Conservation (phyloP, 805 yeast species). For the Ogataea salicorniae region DNA sequence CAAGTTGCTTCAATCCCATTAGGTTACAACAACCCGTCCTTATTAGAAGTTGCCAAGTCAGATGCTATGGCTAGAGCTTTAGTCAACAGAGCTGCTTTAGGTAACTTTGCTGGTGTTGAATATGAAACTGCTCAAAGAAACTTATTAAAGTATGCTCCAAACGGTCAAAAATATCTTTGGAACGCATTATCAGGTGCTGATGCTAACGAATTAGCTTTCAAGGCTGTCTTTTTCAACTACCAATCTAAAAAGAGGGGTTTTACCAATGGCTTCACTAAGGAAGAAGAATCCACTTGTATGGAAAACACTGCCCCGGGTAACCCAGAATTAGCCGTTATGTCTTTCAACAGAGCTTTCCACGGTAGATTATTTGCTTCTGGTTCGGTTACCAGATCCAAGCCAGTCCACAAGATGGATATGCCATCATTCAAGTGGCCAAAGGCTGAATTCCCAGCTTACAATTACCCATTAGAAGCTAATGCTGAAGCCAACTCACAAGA, state of each 20-base stretch:
- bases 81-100: constrained; percentile 80
- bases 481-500: constrained; percentile 71
- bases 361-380: constrained; percentile 92
- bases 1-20: constrained; percentile 83
- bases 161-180: constrained; percentile 72
- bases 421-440: constrained; percentile 97
- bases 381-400: constrained; percentile 89
- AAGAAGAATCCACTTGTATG: constrained; percentile 75
- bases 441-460: constrained; percentile 77
- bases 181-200: constrained; percentile 81
- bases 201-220: constrained; percentile 84
- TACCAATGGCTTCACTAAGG: constrained; percentile 51
- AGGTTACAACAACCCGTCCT: constrained; percentile 81
- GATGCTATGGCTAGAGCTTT: constrained; percentile 68
- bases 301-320: constrained; percentile 81
- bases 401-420: constrained; percentile 86
- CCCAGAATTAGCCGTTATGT: constrained; percentile 78
- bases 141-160: constrained; percentile 70
- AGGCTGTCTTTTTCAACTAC: constrained; percentile 82
- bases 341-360: constrained; percentile 88
- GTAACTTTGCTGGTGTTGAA: constrained; percentile 73
- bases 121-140: constrained; percentile 47
- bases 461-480: constrained; percentile 80
- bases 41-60: constrained; percentile 62
- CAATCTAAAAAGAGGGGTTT: constrained; percentile 65